Evolutionary conservation across 108 stramenopile species (phyloP).

Genomic region (Parietichytrium sp.): DNA sequence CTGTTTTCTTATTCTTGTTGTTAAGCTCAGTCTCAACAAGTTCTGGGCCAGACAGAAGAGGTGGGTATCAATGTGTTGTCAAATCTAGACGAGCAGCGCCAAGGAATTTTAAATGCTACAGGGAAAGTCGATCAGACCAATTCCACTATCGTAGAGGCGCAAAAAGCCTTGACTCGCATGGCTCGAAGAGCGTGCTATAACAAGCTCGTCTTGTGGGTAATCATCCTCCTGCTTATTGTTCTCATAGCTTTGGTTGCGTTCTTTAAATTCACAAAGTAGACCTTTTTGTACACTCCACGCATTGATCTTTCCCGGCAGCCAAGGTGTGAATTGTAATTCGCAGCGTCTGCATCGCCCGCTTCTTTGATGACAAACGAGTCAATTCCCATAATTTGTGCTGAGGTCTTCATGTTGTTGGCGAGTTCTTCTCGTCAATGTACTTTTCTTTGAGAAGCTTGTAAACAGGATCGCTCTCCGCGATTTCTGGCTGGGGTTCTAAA

Average conservation of each 20-base stretch:
- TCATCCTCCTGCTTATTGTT: constrained; percentile 19
- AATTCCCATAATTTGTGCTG: too few species aligned
- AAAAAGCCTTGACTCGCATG: neutral
- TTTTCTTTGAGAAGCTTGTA: too few species aligned
- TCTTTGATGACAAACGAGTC: too few species aligned
- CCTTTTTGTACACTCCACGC: too few species aligned
- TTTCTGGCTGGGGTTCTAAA: too few species aligned
- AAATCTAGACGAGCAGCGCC: neutral
- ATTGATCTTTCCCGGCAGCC: too few species aligned
- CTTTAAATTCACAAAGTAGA: constrained; percentile 23
- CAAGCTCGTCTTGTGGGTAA: neutral
- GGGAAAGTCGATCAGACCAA: constrained; percentile 16
- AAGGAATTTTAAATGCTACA: neutral
- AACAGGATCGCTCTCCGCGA: too few species aligned
- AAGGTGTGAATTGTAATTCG: too few species aligned
- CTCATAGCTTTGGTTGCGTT: constrained; percentile 8
- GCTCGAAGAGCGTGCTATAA: constrained; percentile 29
- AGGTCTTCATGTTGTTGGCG: too few species aligned
- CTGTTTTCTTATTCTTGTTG: too few species aligned
- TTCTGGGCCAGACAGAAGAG: neutral
- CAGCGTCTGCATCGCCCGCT: too few species aligned
- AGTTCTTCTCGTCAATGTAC: too few species aligned
- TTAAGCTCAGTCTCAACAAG: constrained; percentile 11
- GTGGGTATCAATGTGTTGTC: neutral
- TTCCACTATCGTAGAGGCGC: neutral